phyloP scores from a whole-genome alignment of 495 filamentous ascomycete species.

The Podospora comata region DNA sequence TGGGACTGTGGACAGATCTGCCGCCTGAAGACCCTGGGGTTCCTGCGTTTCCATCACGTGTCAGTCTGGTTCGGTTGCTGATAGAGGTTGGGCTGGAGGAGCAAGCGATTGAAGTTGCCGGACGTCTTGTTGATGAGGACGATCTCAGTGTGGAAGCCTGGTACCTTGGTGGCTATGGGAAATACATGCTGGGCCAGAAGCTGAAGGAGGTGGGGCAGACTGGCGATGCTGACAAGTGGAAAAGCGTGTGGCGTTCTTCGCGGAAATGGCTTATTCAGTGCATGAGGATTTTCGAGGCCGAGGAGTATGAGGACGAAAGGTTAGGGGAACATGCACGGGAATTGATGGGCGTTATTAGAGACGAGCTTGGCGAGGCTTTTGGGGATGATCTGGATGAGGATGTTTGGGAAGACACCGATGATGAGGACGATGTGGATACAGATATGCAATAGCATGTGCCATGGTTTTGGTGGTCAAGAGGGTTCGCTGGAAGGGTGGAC shows the following conservation, averaged over 20 bases:
- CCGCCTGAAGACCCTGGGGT: slow-evolving; percentile 61
- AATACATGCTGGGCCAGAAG: slow-evolving; percentile 74
- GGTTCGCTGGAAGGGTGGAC: neutral
- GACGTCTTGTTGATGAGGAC: slow-evolving; percentile 78
- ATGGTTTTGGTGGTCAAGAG: neutral
- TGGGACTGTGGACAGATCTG: slow-evolving; percentile 74
- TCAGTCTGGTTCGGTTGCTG: slow-evolving; percentile 77
- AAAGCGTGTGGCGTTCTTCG: slow-evolving; percentile 53
- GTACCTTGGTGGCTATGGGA: slow-evolving; percentile 94
- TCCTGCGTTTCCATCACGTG: slow-evolving; percentile 77
- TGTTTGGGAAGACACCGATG: slow-evolving; percentile 23
- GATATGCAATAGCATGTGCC: slow-evolving; percentile 24
- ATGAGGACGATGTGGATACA: slow-evolving; percentile 28
- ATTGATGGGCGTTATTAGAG: slow-evolving; percentile 53
- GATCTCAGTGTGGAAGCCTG: slow-evolving; percentile 91
- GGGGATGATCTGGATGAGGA: slow-evolving; percentile 53
- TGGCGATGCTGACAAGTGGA: slow-evolving; percentile 42
- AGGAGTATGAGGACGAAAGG: slow-evolving; percentile 70
- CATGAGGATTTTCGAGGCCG: slow-evolving; percentile 55
- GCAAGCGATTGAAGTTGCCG: slow-evolving; percentile 79
- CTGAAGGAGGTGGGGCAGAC: slow-evolving; percentile 39
- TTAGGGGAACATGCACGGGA: slow-evolving; percentile 64
- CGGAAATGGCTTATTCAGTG: slow-evolving; percentile 60
- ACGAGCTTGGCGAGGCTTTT: slow-evolving; percentile 52
- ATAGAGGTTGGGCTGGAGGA: slow-evolving; percentile 87